Evolutionary conservation across 2,329 filamentous ascomycete genomes (phyloP), one percentile per base, ranked within the genome.

Genomic region (Colletotrichum tofieldiae): DNA sequence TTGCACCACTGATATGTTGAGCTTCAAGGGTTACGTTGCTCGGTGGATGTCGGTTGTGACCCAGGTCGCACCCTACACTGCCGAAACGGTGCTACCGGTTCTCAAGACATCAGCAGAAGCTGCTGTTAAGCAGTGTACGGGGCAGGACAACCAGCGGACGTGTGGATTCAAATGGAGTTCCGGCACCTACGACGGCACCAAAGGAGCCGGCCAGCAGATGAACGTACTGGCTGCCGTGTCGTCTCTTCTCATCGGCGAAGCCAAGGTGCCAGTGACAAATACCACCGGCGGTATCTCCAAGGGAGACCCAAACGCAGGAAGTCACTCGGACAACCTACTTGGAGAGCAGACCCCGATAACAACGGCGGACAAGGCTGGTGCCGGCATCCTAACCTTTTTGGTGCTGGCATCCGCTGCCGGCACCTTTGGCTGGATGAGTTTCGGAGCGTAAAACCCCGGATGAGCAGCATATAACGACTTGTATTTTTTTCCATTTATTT

Each of bases 1-100:
- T 4, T 93, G 92, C 82, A 89, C 89, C 75, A 86, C 86, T 54
- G 92, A 93, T 75, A 90, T 92, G 81, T 82, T 87, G 69, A 87
- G 88, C 7, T 92, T 91, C 84, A 92, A 92, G 76, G 90, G 89
- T 18, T 87, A 90, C 61, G 80, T 92, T 29, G 83, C 87, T 45
- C 85, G 87, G 29, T 90, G 88, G 86, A 85, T 91, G 75, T 86
- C 86, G 9, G 82, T 85, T 54, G 84, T 86, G 2, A 84, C 86
- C 3, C 83, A 89, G 71, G 75, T 92, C 39, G 88, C 89, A 1
- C 89, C 90, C 0, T 87, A 85, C 58, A 88, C 87, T 1, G 79
- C 82, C 35, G 79, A 83, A 2, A 79, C 78, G n/a, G 87, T 92
- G 65, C 82, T 85, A 63, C 84, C 87, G 1, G 85, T 87, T 54